Evolutionary conservation across 2,329 filamentous ascomycete species (phyloP).

Genomic region (Zymoseptoria crescenta): DNA sequence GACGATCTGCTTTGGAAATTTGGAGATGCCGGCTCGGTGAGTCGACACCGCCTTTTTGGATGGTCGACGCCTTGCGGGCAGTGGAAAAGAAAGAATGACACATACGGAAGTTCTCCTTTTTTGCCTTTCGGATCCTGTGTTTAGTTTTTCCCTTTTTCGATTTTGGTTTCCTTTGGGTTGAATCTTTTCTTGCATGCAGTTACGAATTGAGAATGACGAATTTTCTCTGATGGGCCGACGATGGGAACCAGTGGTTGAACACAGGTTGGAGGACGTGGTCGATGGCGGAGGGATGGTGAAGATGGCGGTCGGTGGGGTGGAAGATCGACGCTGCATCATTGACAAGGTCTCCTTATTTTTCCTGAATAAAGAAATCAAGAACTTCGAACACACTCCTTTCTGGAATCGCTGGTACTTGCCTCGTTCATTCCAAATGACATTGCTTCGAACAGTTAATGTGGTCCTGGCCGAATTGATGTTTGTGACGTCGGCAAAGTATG

Average conservation of each 20-base stretch:
- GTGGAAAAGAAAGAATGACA: slow-evolving; percentile 2
- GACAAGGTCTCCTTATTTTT: background rate
- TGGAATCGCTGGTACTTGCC: background rate
- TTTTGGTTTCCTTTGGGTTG: background rate
- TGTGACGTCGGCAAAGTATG: background rate
- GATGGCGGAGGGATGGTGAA: background rate
- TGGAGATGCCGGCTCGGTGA: background rate
- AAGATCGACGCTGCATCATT: background rate
- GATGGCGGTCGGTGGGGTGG: background rate
- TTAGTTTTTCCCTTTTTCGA: slow-evolving; percentile 6
- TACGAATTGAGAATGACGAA: slow-evolving; percentile 10
- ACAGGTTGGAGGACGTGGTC: slow-evolving; percentile 1
- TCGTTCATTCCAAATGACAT: background rate
- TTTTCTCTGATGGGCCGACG: background rate
- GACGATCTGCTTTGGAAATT: background rate
- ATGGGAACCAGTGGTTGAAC: slow-evolving; percentile 1
- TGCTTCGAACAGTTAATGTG: background rate
- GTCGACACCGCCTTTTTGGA: background rate
- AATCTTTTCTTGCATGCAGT: slow-evolving; percentile 8
- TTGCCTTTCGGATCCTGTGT: slow-evolving; percentile 9
- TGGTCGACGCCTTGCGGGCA: slow-evolving; percentile 4
- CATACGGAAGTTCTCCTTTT: slow-evolving; percentile 5
- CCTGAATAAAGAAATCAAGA: background rate
- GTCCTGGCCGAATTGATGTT: background rate
- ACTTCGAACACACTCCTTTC: background rate